Evolutionary conservation across 768 basidiomycete species (phyloP), one percentile per base, ranked within the genome.

Genomic region (Leccinum longicurvipes): DNA sequence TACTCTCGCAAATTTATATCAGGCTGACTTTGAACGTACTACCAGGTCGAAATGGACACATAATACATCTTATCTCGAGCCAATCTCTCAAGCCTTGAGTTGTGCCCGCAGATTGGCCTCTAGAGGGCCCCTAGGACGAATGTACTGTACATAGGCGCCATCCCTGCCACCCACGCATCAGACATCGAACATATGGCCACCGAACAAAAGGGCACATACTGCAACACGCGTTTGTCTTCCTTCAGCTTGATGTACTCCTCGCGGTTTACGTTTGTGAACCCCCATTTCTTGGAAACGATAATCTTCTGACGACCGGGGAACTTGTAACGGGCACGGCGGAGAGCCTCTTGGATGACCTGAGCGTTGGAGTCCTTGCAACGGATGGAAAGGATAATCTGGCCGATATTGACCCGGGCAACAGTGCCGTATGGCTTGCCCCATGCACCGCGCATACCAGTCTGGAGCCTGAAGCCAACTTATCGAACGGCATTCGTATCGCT

Each of bases 351-450:
- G 73, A 97, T 89, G 67, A 98, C 91, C 27, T 85, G 74, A 39
- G 87, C 83, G 73, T 93, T 93, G 63, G 70, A 63, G 67, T 98
- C 96, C 76, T 94, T 95, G 81, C 86, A 90, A 49, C 95, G 91
- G 75, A 98, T 87, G 53, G 86, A 88, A 31, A 88, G 79, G 73
- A 98, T 92, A 72, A 97, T 85, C 79, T 98, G 94, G 50, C 97
- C 95, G 62, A 98, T 98, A 84, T 93, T 86, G 63, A 97, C 94
- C 71, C 94, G 91, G 34, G 93, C 94, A 65, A 91, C 95, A 17
- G 89, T 93, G 63, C 93, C 95, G 74, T 97, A 95, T 42, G 97
- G 94, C 78, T 96, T 97, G 66, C 97, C 97, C 95, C 96, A 99
- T 41, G 96, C 96, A 63, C 96, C 97, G 77, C 96, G 92, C 97